Evolutionary conservation across 1,139 yeast genomes (phyloP), one percentile per base, ranked within the genome.

Genomic region (Arxiozyma slooffiae): DNA sequence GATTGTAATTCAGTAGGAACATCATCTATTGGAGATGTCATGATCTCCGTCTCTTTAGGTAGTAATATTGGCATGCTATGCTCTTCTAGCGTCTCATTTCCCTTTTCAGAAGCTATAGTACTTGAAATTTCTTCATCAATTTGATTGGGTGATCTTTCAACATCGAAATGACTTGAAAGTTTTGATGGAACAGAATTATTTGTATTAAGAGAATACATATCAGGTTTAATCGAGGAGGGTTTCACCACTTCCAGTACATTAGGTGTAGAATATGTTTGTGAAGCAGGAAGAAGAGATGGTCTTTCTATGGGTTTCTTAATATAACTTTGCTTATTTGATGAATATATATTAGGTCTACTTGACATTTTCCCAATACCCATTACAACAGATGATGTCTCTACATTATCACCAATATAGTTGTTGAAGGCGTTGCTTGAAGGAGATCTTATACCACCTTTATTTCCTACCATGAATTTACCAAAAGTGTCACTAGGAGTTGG

Each of bases 401-500:
- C 2, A 14, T 30, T 30, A 30, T 5, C n/a, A 14, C 36, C n/a
- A 30, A 11, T n/a, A 11, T 30, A 30, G 36, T 30, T 30, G 36
- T 30, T 30, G n/a, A 30, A 14, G n/a, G 14, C n/a, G 7, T 30
- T 30, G 14, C n/a, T 30, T 14, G 36, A n/a, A 14, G 36, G 14
- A 14, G 36, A 30, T 30, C 14, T 30, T 30, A 30, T 30, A n/a
- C 11, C 14, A 14, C 14, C 36, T 11, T 30, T n/a, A 30, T 30
- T 8, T 30, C 36, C 36, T 7, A 30, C 36, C n/a, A 30, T 80
- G 62, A 82, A 84, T 56, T 82, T 83, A 52, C 87, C 84, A 68
- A 86, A 86, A 0, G 83, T 81, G 7, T 85, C 85, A 40, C 71
- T 75, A 30, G 77, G 63, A 4, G 55, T 46, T 17, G 59, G 44